A percentile compares a stretch with the other conserved stretches of the same genome.
Conservation (phyloP, 2,329 filamentous ascomycete genomes). For the Didymella segeticola region DNA sequence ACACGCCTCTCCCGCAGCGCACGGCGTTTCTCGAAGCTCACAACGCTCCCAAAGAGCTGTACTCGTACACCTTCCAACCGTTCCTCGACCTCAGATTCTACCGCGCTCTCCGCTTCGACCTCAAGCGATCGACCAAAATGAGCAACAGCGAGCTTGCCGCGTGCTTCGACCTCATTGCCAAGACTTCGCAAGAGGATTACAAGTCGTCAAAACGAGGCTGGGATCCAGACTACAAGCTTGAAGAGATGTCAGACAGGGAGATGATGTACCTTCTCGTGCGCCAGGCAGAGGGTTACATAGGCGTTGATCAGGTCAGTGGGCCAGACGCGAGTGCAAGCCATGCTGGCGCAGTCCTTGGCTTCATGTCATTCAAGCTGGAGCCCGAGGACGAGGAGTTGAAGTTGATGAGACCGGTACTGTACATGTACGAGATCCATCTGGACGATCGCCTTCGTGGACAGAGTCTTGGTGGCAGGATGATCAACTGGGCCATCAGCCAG, state of each 20-base stretch:
- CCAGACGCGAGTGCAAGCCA: not conserved
- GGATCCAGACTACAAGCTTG: slow-evolving; percentile 65
- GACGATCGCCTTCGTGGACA: slow-evolving; percentile 62
- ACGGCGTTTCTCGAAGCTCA: slow-evolving; percentile 2
- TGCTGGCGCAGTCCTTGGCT: slow-evolving; percentile 32
- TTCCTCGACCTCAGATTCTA: not conserved
- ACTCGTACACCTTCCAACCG: slow-evolving; percentile 6
- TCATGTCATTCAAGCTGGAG: slow-evolving; percentile 61
- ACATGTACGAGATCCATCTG: slow-evolving; percentile 82
- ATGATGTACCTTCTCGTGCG: slow-evolving; percentile 70
- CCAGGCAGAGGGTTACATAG: slow-evolving; percentile 4
- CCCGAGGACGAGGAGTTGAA: slow-evolving; percentile 65
- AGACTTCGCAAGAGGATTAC: slow-evolving; percentile 71
- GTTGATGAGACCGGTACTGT: slow-evolving; percentile 65
- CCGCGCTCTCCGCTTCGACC: slow-evolving; percentile 18
- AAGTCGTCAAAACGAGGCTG: slow-evolving; percentile 67
- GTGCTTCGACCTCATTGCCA: slow-evolving; percentile 64
- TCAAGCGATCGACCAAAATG: slow-evolving; percentile 42
- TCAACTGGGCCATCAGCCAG: slow-evolving; percentile 62
- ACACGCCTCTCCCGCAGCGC: slow-evolving; percentile 3
- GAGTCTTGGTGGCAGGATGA: slow-evolving; percentile 67
- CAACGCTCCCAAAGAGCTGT: slow-evolving; percentile 1
- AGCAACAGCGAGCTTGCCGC: slow-evolving; percentile 51
- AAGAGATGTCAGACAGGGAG: slow-evolving; percentile 72
- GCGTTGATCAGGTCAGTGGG: not conserved